Percentiles rank a stretch among this genome's conserved stretches.
Conservation (phyloP, 106 monocot genomes). For the Platanthera zijinensis region DNA sequence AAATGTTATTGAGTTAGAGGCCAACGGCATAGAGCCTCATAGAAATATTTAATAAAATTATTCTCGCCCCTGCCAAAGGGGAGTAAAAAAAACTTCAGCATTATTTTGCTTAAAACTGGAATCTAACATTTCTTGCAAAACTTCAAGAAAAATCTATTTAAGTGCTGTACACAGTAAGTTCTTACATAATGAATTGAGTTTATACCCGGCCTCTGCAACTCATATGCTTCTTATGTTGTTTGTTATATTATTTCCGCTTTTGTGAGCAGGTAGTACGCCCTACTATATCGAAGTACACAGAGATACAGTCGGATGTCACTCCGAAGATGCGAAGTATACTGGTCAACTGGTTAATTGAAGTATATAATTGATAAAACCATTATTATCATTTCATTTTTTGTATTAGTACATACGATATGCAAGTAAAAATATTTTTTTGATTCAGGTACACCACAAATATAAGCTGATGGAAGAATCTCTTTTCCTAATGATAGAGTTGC, state of each 20-base stretch:
- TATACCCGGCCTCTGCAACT: too few species aligned
- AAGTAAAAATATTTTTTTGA: slow-evolving; percentile 3
- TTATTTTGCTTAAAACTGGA: background rate
- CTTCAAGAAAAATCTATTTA: background rate
- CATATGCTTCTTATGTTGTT: background rate
- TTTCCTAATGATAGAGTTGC: slow-evolving; percentile 51
- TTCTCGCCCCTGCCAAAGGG: background rate
- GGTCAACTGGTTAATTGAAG: slow-evolving; percentile 53
- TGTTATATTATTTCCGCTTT: background rate
- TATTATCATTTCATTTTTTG: background rate
- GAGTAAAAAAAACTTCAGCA: background rate
- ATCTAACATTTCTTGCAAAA: background rate
- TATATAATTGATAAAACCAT: slow-evolving; percentile 11
- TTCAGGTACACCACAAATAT: slow-evolving; percentile 46
- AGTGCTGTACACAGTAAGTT: background rate
- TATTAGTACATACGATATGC: background rate
- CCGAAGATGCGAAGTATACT: slow-evolving; percentile 37
- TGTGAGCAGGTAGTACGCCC: slow-evolving; percentile 29
- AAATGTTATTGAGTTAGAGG: too few species aligned
- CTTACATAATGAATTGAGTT: background rate
- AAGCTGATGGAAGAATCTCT: slow-evolving; percentile 55
- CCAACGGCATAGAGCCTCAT: background rate
- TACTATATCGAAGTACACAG: slow-evolving; percentile 25
- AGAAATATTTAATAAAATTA: background rate
- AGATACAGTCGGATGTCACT: slow-evolving; percentile 27